Percentiles rank a stretch among this genome's conserved stretches.
These are phyloP conservation scores for Pichia inconspicua DNA, from an alignment of 1,139 yeast genomes.

Conservation along the genomic window DNA sequence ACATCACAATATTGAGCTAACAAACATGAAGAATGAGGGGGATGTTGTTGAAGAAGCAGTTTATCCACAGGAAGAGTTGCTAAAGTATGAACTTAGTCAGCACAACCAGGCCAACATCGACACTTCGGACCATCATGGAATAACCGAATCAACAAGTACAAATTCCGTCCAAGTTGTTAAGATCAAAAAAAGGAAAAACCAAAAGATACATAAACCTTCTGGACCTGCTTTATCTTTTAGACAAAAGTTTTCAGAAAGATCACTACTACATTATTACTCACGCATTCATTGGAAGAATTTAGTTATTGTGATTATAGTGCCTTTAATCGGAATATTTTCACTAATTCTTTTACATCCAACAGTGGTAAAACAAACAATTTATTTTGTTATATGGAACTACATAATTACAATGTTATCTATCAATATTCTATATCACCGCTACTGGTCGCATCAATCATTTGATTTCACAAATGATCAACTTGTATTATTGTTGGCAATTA, in stretches of 20 bases:
- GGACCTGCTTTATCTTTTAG: slow-evolving; percentile 10
- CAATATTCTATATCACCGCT: slow-evolving; percentile 56
- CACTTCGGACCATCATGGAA: background rate
- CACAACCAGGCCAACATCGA: background rate
- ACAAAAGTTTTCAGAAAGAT: slow-evolving; percentile 28
- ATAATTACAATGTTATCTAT: slow-evolving; percentile 36
- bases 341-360: slow-evolving; percentile 16
- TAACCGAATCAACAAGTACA: background rate
- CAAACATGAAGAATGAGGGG: background rate
- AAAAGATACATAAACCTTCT: slow-evolving; percentile 12
- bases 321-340: slow-evolving; percentile 24
- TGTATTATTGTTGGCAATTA: slow-evolving; percentile 39
- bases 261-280: slow-evolving; percentile 32
- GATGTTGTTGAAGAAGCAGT: slow-evolving; percentile 20
- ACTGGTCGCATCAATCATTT: slow-evolving; percentile 57
- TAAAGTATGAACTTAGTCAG: slow-evolving; percentile 17
- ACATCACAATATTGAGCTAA: background rate
- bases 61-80: slow-evolving; percentile 24
- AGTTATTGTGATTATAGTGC: slow-evolving; percentile 23
- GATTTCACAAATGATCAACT: slow-evolving; percentile 29
- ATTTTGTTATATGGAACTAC: slow-evolving; percentile 34
- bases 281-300: slow-evolving; percentile 31
- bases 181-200: slow-evolving; percentile 13
- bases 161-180: slow-evolving; percentile 6
- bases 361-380: slow-evolving; percentile 22